These are phyloP conservation scores for Arachis hypogaea DNA, from an alignment of 306 rosid genomes.

Conservation along the genomic window DNA sequence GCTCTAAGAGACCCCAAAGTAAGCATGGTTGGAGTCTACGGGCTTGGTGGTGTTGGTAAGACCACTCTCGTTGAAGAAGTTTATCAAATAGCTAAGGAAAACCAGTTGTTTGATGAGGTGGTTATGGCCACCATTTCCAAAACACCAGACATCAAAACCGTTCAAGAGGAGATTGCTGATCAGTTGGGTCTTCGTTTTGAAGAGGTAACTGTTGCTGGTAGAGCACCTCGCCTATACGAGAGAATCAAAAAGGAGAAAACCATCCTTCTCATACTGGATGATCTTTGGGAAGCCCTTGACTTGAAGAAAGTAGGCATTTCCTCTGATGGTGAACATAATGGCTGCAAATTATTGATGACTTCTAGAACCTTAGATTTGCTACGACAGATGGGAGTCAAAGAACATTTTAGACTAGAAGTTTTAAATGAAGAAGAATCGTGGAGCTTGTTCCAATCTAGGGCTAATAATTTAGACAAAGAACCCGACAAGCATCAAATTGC, in stretches of 20 bases:
- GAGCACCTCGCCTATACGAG: not conserved
- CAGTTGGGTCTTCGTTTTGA: not conserved
- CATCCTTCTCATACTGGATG: not conserved
- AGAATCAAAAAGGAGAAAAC: not conserved
- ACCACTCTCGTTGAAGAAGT: not conserved
- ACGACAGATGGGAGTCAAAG: not conserved
- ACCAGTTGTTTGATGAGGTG: slow-evolving; percentile 7
- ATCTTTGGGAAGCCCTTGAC: not conserved
- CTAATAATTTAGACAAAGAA: not conserved
- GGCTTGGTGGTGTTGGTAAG: slow-evolving; percentile 2
- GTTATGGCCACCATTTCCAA: not conserved
- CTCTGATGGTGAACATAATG: not conserved
- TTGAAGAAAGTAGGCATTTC: not conserved
- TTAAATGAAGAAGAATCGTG: not conserved
- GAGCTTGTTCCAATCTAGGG: not conserved
- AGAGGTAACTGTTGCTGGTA: not conserved
- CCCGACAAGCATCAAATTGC: not conserved
- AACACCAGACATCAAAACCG: not conserved
- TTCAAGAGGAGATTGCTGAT: slow-evolving; percentile 16
- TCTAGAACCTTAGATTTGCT: not conserved
- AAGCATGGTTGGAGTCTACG: not conserved
- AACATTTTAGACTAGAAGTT: not conserved
- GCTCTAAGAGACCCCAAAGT: not conserved
- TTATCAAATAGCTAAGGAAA: not conserved
- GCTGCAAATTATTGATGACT: not conserved